These are phyloP conservation scores for Candida jianshihensis DNA, from an alignment of 805 yeast species.

Conservation along the genomic window DNA sequence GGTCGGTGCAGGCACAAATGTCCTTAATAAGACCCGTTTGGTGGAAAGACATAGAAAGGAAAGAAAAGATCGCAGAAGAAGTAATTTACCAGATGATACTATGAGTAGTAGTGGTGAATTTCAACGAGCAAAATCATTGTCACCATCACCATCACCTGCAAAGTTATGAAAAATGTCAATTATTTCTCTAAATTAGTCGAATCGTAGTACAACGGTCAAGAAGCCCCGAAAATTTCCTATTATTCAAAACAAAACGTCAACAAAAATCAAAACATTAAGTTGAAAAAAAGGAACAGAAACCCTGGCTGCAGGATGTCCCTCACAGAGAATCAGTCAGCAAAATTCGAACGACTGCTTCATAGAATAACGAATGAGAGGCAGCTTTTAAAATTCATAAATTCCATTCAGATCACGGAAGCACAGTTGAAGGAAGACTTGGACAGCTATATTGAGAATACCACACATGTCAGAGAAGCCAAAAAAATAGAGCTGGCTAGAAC, in stretches of 20 bases:
- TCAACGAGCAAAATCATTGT: neutral
- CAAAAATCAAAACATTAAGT: slow-evolving; percentile 1
- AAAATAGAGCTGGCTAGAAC: slow-evolving; percentile 54
- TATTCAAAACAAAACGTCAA: neutral
- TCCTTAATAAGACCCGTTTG: slow-evolving; percentile 23
- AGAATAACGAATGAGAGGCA: slow-evolving; percentile 18
- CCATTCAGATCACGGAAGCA: slow-evolving; percentile 19
- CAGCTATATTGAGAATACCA: slow-evolving; percentile 17
- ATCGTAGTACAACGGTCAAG: too few species aligned
- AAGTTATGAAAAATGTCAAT: too few species aligned
- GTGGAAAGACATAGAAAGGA: slow-evolving; percentile 33
- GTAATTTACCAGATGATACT: slow-evolving; percentile 10
- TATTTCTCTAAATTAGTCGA: too few species aligned
- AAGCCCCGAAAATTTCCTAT: neutral
- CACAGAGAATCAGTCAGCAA: slow-evolving; percentile 5
- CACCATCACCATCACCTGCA: too few species aligned
- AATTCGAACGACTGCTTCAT: slow-evolving; percentile 16
- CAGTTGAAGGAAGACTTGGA: slow-evolving; percentile 20
- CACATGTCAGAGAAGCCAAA: slow-evolving; percentile 25
- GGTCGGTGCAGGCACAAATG: too few species aligned
- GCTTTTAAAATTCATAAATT: slow-evolving; percentile 17
- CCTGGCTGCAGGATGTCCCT: slow-evolving; percentile 1
- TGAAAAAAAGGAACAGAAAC: neutral
- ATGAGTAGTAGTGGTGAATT: neutral
- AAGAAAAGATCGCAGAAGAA: slow-evolving; percentile 32